Percentiles rank a stretch among this genome's conserved stretches.
phyloP scores from a whole-genome alignment of 139 green algal species.

The Chara braunii region DNA sequence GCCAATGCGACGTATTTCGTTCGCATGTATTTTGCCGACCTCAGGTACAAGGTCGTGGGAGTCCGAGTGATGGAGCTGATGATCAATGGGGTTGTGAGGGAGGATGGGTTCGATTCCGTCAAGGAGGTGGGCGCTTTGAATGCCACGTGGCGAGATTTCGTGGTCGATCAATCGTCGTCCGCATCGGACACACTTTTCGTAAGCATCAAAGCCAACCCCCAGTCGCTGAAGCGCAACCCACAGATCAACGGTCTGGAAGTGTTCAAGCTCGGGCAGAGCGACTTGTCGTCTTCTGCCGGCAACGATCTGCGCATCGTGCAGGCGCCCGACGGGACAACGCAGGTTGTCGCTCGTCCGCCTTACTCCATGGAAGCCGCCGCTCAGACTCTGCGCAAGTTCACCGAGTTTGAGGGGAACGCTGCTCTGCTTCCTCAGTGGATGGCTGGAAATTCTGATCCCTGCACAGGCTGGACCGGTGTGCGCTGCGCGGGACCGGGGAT shows the following conservation, averaged over 20 bases:
- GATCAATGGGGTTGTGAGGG: no score
- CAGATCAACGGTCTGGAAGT: no score
- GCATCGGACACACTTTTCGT: neutral
- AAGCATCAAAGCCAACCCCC: neutral
- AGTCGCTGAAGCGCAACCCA: neutral
- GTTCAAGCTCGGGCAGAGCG: no score
- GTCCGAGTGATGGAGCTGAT: no score
- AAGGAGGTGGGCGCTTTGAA: neutral
- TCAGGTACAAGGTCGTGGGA: neutral
- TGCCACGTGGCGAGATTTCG: conserved; percentile 11
- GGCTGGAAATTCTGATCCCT: neutral
- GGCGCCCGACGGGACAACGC: no score
- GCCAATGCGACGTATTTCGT: no score
- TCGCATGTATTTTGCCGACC: conserved; percentile 2
- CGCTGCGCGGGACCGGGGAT: conserved; percentile 2
- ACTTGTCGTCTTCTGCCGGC: no score
- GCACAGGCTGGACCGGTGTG: conserved; percentile 19
- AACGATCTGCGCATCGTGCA: no score
- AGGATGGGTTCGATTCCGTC: neutral
- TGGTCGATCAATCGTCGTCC: neutral
- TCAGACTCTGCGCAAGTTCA: conserved; percentile 17
- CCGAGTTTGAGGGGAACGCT: conserved; percentile 5
- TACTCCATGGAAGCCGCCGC: neutral
- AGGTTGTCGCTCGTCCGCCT: no score
- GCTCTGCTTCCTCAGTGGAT: neutral